Percentiles rank a stretch among this genome's conserved stretches.
Conservation (phyloP, 192 early-diverging fungal genomes). For the Chytriomyces sp. region DNA sequence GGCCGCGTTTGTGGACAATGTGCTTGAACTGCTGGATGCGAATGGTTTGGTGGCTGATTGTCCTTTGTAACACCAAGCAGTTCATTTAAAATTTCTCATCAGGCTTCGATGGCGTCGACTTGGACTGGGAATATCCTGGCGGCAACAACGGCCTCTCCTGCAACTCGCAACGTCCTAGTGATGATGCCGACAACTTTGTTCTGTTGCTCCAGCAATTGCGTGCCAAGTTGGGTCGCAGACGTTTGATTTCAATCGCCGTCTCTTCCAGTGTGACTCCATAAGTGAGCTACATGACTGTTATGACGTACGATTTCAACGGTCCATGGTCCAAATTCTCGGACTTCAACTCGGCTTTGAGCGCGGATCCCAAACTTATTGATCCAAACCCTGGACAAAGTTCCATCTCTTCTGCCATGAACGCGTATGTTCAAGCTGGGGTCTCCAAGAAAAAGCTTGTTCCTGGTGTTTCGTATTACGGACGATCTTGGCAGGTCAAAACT, state of each 20-base stretch:
- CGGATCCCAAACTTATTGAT: not conserved
- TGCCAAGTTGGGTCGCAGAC: slow-evolving; percentile 49
- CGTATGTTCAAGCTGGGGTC: slow-evolving; percentile 67
- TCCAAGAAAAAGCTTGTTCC: slow-evolving; percentile 62
- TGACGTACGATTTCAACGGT: slow-evolving; percentile 73
- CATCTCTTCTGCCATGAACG: slow-evolving; percentile 46
- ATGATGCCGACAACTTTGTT: slow-evolving; percentile 70
- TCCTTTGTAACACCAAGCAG: not conserved
- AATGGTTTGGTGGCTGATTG: not conserved
- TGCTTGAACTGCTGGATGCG: not conserved
- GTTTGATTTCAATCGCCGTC: slow-evolving; percentile 69
- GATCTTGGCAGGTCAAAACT: slow-evolving; percentile 14
- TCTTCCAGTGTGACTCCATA: slow-evolving; percentile 59
- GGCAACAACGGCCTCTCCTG: slow-evolving; percentile 65
- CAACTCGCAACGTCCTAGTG: slow-evolving; percentile 26
- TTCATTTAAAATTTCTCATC: too few relatives aligned
- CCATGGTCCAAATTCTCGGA: slow-evolving; percentile 53
- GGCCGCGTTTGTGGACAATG: not conserved
- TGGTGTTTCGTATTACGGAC: slow-evolving; percentile 68
- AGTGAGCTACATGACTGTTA: slow-evolving; percentile 65
- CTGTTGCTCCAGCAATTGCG: slow-evolving; percentile 66
- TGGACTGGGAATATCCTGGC: slow-evolving; percentile 80
- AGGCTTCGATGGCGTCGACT: slow-evolving; percentile 71
- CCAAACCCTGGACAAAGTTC: slow-evolving; percentile 52
- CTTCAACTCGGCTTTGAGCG: slow-evolving; percentile 21